A percentile compares a stretch with the other conserved stretches of the same genome.
These are phyloP conservation scores for Paracorniculantispora psalliotae DNA, from an alignment of 2,329 filamentous ascomycete genomes.

Conservation along the genomic window DNA sequence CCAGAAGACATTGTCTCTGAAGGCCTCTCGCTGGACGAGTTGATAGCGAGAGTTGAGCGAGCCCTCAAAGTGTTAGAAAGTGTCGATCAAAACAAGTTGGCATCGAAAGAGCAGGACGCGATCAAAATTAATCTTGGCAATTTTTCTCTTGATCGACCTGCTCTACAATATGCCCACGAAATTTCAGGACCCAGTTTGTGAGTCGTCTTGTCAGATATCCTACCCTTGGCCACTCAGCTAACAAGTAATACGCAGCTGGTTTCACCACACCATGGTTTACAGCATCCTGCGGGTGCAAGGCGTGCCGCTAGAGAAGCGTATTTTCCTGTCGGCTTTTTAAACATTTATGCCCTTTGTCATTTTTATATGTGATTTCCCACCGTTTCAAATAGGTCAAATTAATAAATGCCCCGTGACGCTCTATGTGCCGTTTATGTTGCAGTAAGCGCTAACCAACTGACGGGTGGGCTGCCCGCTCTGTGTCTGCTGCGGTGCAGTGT, in stretches of 20 bases:
- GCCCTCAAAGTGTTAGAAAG: neutral
- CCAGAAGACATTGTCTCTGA: neutral
- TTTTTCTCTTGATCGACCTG: neutral
- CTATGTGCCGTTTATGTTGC: too few species aligned
- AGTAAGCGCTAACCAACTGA: too few species aligned
- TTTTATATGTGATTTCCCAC: too few species aligned
- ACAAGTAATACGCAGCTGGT: neutral
- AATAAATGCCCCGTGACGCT: too few species aligned
- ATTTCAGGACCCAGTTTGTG: neutral
- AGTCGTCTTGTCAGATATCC: neutral
- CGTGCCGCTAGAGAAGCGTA: neutral
- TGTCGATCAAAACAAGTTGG: neutral
- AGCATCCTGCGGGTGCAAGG: neutral
- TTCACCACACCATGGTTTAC: constrained; percentile 5
- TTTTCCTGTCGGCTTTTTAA: neutral
- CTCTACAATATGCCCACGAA: neutral
- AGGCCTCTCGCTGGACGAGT: neutral
- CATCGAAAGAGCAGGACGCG: neutral
- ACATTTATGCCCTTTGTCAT: neutral
- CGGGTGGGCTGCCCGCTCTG: too few species aligned
- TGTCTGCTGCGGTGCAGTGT: too few species aligned
- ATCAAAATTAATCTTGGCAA: neutral
- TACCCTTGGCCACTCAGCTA: neutral
- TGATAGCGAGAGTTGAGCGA: neutral
- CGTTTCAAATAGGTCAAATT: too few species aligned